phyloP scores from a whole-genome alignment of 2,329 filamentous ascomycete genomes.

The Nigrospora oryzae region DNA sequence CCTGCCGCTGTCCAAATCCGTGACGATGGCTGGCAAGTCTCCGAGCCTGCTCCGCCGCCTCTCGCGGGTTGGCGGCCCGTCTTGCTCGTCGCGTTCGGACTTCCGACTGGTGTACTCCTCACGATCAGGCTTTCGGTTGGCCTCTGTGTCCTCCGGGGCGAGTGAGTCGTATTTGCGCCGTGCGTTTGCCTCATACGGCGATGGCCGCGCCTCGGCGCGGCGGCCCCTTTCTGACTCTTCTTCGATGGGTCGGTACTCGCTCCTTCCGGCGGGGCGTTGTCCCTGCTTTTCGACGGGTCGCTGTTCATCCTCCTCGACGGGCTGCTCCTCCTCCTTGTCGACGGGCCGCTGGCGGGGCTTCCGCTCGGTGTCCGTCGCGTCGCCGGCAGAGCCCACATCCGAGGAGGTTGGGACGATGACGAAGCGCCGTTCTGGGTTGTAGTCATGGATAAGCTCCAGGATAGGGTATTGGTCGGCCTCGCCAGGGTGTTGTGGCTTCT shows the following conservation, averaged over 20 bases:
- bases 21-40: conserved; percentile 21
- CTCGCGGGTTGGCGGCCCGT: conserved; percentile 9
- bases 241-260: background rate
- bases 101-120: conserved; percentile 12
- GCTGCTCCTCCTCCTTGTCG: conserved; percentile 1
- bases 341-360: conserved; percentile 8
- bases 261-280: conserved; percentile 1
- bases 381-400: conserved; percentile 11
- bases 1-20: conserved; percentile 9
- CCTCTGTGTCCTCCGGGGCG: conserved; percentile 12
- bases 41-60: conserved; percentile 16
- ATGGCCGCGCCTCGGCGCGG: background rate
- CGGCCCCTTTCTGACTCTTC: background rate
- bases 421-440: conserved; percentile 57
- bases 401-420: conserved; percentile 41
- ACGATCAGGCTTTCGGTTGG: background rate
- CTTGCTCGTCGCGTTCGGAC: conserved; percentile 5
- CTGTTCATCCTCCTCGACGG: background rate
- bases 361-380: conserved; percentile 11
- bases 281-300: conserved; percentile 5
- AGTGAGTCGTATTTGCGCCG: conserved; percentile 28
- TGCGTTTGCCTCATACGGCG: conserved; percentile 31
- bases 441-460: conserved; percentile 52
- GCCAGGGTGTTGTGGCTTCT: conserved; percentile 53
- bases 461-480: conserved; percentile 61